Conservation (phyloP, 139 green algal genomes). For the Parachlorella kessleri region DNA sequence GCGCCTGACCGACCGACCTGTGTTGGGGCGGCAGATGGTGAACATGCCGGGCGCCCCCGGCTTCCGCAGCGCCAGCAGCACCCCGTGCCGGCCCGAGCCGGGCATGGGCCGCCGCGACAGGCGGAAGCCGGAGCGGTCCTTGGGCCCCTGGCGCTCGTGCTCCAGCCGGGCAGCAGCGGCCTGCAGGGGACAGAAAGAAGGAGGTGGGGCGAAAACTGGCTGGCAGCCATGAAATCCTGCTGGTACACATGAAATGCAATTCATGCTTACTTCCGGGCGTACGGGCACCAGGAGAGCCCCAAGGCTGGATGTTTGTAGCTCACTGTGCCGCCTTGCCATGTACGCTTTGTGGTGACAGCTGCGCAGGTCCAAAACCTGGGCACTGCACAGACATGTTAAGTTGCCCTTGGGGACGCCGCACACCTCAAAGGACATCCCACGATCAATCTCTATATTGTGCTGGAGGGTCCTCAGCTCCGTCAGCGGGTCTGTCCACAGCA, state of each 20-base stretch:
- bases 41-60: slow-evolving; percentile 53
- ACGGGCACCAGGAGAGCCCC: too few species aligned
- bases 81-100: slow-evolving; percentile 33
- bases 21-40: slow-evolving; percentile 69
- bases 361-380: too few species aligned
- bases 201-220: too few species aligned
- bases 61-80: slow-evolving; percentile 63
- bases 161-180: slow-evolving; percentile 46
- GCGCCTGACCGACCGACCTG: slow-evolving; percentile 32
- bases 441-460: slow-evolving; percentile 69
- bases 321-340: too few species aligned
- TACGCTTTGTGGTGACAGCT: too few species aligned
- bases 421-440: slow-evolving; percentile 63
- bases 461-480: slow-evolving; percentile 56
- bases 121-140: slow-evolving; percentile 58
- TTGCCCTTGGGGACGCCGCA: too few species aligned
- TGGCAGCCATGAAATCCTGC: too few species aligned
- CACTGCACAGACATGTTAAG: too few species aligned
- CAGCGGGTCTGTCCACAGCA: slow-evolving; percentile 58
- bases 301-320: too few species aligned
- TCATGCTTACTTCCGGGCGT: too few species aligned
- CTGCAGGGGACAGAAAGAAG: background rate
- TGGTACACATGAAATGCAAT: too few species aligned
- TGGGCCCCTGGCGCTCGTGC: slow-evolving; percentile 41
- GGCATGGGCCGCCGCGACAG: slow-evolving; percentile 24